phyloP scores from a whole-genome alignment of 495 filamentous ascomycete species.

The Apodospora peruviana region DNA sequence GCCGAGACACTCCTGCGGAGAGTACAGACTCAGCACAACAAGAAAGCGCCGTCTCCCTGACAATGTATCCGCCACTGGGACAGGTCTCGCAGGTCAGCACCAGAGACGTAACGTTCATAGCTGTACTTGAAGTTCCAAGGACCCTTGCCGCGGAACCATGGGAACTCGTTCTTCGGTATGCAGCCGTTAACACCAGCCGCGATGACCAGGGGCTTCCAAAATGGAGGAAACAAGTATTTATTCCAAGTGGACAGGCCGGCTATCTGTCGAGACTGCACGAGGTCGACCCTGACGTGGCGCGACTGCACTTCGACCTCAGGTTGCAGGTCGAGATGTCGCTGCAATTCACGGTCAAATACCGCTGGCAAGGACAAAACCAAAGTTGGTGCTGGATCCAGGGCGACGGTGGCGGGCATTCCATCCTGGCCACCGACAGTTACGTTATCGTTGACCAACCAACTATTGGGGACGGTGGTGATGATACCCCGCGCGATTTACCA shows the following conservation, averaged over 20 bases:
- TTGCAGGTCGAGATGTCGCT: conserved; percentile 40
- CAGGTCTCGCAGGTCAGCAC: conserved; percentile 57
- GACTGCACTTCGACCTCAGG: conserved; percentile 39
- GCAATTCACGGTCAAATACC: conserved; percentile 73
- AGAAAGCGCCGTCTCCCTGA: conserved; percentile 28
- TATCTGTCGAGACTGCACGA: conserved; percentile 31
- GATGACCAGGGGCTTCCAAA: too few species aligned
- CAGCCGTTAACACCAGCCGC: too few species aligned
- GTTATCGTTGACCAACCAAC: conserved; percentile 46
- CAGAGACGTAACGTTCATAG: conserved; percentile 53
- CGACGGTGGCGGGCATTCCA: conserved; percentile 46
- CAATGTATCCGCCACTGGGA: conserved; percentile 60
- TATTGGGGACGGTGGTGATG: too few species aligned
- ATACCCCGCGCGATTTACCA: too few species aligned
- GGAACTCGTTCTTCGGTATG: conserved; percentile 76
- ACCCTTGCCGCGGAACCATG: conserved; percentile 52
- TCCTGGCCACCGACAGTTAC: conserved; percentile 60
- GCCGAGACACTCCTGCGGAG: too few species aligned
- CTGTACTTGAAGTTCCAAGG: conserved; percentile 63
- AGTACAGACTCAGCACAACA: too few species aligned
- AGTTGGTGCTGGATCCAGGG: conserved; percentile 75
- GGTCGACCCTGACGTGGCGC: conserved; percentile 21
- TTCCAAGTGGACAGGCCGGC: conserved; percentile 32
- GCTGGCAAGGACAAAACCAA: conserved; percentile 43
- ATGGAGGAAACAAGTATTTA: conserved; percentile 45